Evolutionary conservation across 208 protist genomes (phyloP).

Genomic region (Crithidia bombi): DNA sequence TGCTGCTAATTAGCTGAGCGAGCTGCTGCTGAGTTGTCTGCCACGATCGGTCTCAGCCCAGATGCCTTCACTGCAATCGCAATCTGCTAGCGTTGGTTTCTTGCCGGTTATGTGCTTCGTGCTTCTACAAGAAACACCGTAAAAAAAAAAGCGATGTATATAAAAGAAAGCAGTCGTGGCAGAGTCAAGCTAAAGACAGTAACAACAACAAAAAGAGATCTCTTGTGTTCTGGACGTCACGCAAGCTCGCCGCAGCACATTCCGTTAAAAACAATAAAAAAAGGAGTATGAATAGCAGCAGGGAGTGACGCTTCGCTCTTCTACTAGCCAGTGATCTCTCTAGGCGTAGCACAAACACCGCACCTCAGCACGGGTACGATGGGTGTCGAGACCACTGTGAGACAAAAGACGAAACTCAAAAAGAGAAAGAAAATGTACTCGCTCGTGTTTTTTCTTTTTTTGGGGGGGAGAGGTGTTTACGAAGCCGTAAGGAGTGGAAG

Average conservation of each 20-base stretch:
- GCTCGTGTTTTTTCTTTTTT: background rate
- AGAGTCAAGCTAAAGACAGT: background rate
- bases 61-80: background rate
- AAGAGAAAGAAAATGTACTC: background rate
- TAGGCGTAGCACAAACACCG: too few species aligned
- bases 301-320: too few species aligned
- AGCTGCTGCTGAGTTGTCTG: background rate
- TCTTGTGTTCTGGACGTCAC: too few species aligned
- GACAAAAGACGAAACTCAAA: background rate
- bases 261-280: too few species aligned
- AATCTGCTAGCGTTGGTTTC: background rate
- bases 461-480: background rate
- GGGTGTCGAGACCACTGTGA: too few species aligned
- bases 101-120: background rate
- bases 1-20: background rate
- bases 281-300: too few species aligned
- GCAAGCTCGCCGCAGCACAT: too few species aligned
- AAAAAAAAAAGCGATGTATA: background rate
- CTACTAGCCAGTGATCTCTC: too few species aligned
- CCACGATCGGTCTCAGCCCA: background rate
- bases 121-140: background rate
- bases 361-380: too few species aligned
- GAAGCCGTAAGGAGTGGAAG: too few species aligned
- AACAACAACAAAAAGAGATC: background rate
- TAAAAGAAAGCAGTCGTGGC: background rate